A percentile compares a stretch with the other conserved stretches of the same genome.
These are phyloP conservation scores for Zoysia pacifica DNA, from an alignment of 176 grass and related monocot genomes.

Conservation along the genomic window DNA sequence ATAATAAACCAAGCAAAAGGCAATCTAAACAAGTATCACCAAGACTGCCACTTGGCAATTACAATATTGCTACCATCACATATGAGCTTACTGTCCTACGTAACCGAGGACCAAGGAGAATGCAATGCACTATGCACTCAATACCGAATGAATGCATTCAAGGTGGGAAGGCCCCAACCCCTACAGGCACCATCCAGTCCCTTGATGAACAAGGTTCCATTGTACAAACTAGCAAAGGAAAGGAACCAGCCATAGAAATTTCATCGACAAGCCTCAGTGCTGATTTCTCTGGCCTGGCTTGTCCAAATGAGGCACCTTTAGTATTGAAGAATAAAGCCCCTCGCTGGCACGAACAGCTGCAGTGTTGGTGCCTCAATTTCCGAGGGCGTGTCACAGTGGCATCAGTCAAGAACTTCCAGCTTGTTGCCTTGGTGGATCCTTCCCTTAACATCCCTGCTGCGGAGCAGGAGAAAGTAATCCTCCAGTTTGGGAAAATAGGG, in stretches of 20 bases:
- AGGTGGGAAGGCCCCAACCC: constrained; percentile 73
- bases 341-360: constrained; percentile 95
- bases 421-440: constrained; percentile 74
- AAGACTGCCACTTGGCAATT: constrained; percentile 81
- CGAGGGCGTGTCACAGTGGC: constrained; percentile 89
- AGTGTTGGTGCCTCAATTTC: constrained; percentile 99
- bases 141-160: constrained; percentile 70
- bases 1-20: constrained; percentile 64
- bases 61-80: constrained; percentile 71
- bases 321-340: constrained; percentile 94
- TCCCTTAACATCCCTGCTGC: constrained; percentile 49
- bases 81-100: constrained; percentile 96
- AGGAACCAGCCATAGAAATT: constrained; percentile 48
- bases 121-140: constrained; percentile 90
- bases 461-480: constrained; percentile 89
- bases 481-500: constrained; percentile 97
- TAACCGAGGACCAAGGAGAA: constrained; percentile 90
- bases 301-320: constrained; percentile 42
- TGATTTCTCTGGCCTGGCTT: constrained; percentile 34
- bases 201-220: constrained; percentile 55
- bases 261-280: constrained; percentile 54
- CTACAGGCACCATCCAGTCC: constrained; percentile 60
- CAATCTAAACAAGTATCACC: constrained; percentile 95
- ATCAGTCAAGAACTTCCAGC: constrained; percentile 98
- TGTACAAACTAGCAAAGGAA: constrained; percentile 56